Evolutionary conservation across 306 rosid species (phyloP).

Genomic region (Carpinus fangiana): DNA sequence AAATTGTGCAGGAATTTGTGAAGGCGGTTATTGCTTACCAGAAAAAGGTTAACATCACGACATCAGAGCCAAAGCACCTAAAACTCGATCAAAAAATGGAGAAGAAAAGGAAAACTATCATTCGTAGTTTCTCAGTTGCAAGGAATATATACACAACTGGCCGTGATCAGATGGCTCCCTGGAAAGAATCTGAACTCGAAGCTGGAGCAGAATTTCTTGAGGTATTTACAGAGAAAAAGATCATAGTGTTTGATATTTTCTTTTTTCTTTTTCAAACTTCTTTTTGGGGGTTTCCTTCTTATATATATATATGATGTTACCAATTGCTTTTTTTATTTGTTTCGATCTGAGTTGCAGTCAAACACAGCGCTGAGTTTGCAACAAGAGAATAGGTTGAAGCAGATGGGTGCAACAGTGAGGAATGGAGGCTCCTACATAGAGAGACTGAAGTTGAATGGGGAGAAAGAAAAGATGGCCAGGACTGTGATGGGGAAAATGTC

Average conservation of each 20-base stretch:
- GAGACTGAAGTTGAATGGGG: slow-evolving; percentile 63
- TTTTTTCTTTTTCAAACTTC: background rate
- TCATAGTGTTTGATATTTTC: background rate
- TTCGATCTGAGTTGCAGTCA: slow-evolving; percentile 47
- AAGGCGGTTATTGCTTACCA: slow-evolving; percentile 82
- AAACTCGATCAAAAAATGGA: slow-evolving; percentile 71
- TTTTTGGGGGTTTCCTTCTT: background rate
- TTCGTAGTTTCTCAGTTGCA: slow-evolving; percentile 80
- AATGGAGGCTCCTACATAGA: slow-evolving; percentile 70
- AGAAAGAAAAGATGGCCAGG: slow-evolving; percentile 64
- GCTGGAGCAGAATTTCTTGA: slow-evolving; percentile 82
- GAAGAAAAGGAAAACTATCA: slow-evolving; percentile 54
- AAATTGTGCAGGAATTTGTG: slow-evolving; percentile 70
- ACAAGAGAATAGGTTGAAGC: slow-evolving; percentile 84
- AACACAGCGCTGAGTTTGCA: slow-evolving; percentile 78
- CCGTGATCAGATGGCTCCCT: slow-evolving; percentile 19
- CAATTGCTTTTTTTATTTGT: background rate
- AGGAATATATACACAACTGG: slow-evolving; percentile 59
- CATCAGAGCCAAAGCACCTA: slow-evolving; percentile 39
- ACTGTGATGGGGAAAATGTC: slow-evolving; percentile 79
- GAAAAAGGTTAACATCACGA: slow-evolving; percentile 53
- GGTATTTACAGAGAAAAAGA: slow-evolving; percentile 35
- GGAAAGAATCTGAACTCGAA: slow-evolving; percentile 74
- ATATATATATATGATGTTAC: background rate
- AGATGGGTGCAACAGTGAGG: slow-evolving; percentile 97